Percentiles rank a stretch among this genome's conserved stretches.
Conservation (phyloP, 1,139 yeast species). For the Candida tetrigidarum region DNA sequence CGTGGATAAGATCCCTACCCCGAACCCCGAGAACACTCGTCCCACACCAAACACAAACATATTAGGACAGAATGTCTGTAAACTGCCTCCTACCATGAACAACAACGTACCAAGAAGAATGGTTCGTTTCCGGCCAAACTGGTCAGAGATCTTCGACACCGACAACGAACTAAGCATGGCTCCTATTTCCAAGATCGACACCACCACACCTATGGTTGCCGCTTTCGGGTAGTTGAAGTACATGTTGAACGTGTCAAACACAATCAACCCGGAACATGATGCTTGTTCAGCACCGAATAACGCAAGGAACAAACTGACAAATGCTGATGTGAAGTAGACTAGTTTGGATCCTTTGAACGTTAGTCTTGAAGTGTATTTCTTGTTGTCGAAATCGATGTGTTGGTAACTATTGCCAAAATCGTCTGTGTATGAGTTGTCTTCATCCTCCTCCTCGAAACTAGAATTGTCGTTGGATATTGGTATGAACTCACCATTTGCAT, state of each 20-base stretch:
- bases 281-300: conserved; percentile 93
- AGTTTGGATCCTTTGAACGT: conserved; percentile 46
- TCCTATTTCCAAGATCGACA: conserved; percentile 56
- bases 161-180: conserved; percentile 52
- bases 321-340: conserved; percentile 77
- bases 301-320: conserved; percentile 83
- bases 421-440: conserved; percentile 22
- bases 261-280: conserved; percentile 77
- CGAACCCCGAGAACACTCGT: conserved; percentile 54
- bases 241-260: conserved; percentile 46
- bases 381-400: conserved; percentile 43
- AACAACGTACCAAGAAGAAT: conserved; percentile 51
- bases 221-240: conserved; percentile 53
- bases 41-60: conserved; percentile 50
- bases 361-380: conserved; percentile 35
- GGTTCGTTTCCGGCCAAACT: conserved; percentile 51
- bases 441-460: neutral
- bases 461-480: neutral
- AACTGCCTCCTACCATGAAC: conserved; percentile 54
- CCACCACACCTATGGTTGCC: conserved; percentile 52
- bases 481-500: conserved; percentile 1
- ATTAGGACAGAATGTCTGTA: conserved; percentile 51
- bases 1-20: conserved; percentile 56
- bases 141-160: conserved; percentile 52
- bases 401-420: conserved; percentile 41